These are phyloP conservation scores for Raphanus sativus DNA, from an alignment of 345 rosid species.

Conservation along the genomic window DNA sequence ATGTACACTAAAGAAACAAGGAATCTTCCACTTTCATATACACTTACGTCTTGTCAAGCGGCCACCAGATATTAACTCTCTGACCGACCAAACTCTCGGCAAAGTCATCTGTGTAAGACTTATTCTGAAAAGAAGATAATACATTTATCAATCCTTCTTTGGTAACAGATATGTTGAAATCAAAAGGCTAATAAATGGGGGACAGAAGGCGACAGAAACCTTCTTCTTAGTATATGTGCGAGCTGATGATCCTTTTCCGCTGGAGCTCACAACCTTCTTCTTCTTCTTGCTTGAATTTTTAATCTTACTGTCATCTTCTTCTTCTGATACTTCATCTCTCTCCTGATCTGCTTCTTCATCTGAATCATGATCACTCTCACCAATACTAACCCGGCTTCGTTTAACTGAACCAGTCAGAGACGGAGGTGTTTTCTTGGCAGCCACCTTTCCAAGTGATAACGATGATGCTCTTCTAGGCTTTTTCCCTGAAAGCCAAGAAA, in stretches of 20 bases:
- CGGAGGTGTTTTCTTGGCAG: neutral
- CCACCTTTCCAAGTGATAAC: neutral
- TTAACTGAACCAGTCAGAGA: neutral
- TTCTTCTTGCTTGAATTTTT: neutral
- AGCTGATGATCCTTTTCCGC: neutral
- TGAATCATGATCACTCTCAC: neutral
- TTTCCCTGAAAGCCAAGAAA: neutral
- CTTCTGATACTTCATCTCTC: neutral
- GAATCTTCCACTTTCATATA: neutral
- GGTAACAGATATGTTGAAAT: neutral
- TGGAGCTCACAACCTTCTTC: neutral
- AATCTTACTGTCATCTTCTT: neutral
- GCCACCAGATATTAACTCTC: constrained; percentile 1
- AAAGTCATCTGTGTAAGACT: neutral
- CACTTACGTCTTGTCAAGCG: neutral
- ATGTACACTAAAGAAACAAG: neutral
- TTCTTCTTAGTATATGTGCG: neutral
- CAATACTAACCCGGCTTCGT: neutral
- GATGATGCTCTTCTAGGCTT: neutral
- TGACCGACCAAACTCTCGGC: neutral
- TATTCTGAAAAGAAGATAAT: neutral
- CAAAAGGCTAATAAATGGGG: neutral
- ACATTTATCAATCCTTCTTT: neutral
- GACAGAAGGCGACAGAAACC: neutral
- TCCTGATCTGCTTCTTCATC: neutral